Evolutionary conservation across 2,329 filamentous ascomycete genomes (phyloP), one percentile per base, ranked within the genome.

Genomic region (Cladosporium sp.): DNA sequence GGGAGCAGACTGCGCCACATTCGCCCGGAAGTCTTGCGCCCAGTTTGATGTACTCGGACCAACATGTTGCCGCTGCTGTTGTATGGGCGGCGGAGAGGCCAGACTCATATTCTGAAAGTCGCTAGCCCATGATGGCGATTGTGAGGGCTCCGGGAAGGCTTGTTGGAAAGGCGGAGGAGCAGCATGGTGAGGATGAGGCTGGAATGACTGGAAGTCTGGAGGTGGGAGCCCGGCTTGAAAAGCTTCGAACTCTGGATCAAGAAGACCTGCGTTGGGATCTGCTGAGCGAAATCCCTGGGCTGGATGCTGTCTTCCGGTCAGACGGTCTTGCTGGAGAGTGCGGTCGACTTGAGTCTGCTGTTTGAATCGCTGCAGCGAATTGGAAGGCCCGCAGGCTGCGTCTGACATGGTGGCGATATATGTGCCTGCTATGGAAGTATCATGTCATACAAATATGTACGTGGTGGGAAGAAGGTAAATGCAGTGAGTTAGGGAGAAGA

Each of bases 311-410:
- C 81, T 79, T 9, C 79, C 75, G 35, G 78, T 73, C 47, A 89
- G 67, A 52, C 87, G 85, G 72, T 91, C 89, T 71, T 90, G 89
- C 68, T 91, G 88, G 49, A 88, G 77, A 9, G 85, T 85, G 56
- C 86, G 80, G 69, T 91, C 87, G 61, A 83, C 80, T 49, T 86
- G 80, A 10, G 83, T 77, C 71, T 91, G 88, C 66, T 87, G 85
- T 66, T 87, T 82, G 69, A 91, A 84, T 67, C 82, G 86, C 72
- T 90, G 88, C 53, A 90, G 81, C 61, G 87, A 81, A 73, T 89
- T 91, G 12, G 88, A 89, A 17, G 88, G 87, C 59, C 89, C 88
- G 70, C 89, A 92, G 57, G 89, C 76, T 64, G 82, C 79, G 67
- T 89, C 85, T 53, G 83, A 78, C 86, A 89, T 89, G 65, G 63